These are phyloP conservation scores for Myriosclerotinia curreyana DNA, from an alignment of 2,329 filamentous ascomycete genomes.

Conservation along the genomic window DNA sequence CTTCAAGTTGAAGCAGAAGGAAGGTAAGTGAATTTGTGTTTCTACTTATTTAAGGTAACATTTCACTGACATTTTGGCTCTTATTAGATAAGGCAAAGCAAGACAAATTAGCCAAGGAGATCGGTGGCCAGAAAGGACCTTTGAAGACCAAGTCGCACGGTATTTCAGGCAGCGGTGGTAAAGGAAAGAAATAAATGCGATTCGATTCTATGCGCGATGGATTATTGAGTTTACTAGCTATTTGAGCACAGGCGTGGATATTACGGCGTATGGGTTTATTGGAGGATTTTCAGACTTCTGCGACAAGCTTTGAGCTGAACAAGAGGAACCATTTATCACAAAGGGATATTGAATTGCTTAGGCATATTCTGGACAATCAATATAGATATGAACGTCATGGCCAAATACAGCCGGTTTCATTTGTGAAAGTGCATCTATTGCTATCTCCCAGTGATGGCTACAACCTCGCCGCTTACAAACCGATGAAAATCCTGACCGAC, in stretches of 20 bases:
- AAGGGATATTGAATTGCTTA: slow-evolving; percentile 1
- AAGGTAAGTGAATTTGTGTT: slow-evolving; percentile 56
- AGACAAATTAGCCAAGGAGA: slow-evolving; percentile 69
- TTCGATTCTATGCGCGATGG: slow-evolving; percentile 5
- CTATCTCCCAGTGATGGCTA: neutral
- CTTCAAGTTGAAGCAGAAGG: slow-evolving; percentile 77
- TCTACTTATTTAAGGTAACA: slow-evolving; percentile 50
- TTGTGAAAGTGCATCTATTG: neutral
- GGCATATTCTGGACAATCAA: neutral
- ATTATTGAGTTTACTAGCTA: slow-evolving; percentile 15
- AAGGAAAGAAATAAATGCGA: slow-evolving; percentile 44
- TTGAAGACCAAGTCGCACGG: slow-evolving; percentile 80
- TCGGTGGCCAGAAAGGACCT: slow-evolving; percentile 66
- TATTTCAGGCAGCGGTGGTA: slow-evolving; percentile 99
- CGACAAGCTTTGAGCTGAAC: slow-evolving; percentile 8
- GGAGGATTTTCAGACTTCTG: slow-evolving; percentile 16
- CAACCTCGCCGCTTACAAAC: neutral
- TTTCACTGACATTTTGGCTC: neutral
- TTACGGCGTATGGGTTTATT: slow-evolving; percentile 24
- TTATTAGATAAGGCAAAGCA: slow-evolving; percentile 64
- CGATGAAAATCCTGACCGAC: neutral
- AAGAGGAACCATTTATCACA: neutral
- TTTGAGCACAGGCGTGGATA: slow-evolving; percentile 23
- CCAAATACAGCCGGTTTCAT: slow-evolving; percentile 3
- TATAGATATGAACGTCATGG: neutral